These are phyloP conservation scores for Mucor plumbeus DNA, from an alignment of 371 early-diverging fungal species.

Conservation along the genomic window DNA sequence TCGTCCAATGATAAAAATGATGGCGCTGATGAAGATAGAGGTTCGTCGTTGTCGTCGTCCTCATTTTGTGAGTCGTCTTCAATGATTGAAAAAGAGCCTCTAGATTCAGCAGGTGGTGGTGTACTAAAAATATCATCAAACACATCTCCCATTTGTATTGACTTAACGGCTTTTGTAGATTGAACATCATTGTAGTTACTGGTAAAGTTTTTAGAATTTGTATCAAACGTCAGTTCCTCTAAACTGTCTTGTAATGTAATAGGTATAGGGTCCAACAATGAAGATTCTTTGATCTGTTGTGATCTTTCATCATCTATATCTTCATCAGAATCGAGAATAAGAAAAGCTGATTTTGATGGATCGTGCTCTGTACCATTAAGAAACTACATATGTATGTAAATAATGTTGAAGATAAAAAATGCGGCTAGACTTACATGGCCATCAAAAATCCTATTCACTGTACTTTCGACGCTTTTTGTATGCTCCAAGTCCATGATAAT, in stretches of 20 bases:
- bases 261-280: too few relatives aligned
- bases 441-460: slow-evolving; percentile 62
- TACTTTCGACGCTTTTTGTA: slow-evolving; percentile 51
- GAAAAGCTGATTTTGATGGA: slow-evolving; percentile 1
- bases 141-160: neutral
- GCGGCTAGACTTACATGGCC: slow-evolving; percentile 36
- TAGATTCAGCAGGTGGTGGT: neutral
- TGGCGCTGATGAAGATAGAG: neutral
- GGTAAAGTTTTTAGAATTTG: neutral
- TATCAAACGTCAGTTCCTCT: neutral
- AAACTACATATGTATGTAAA: neutral
- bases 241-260: slow-evolving; percentile 1
- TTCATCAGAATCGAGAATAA: slow-evolving; percentile 34
- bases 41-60: neutral
- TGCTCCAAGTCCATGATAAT: slow-evolving; percentile 50
- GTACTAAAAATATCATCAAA: neutral
- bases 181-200: neutral
- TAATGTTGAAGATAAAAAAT: neutral
- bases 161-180: neutral
- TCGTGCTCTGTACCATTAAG: slow-evolving; percentile 14
- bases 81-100: neutral
- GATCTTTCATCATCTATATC: slow-evolving; percentile 11
- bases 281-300: neutral
- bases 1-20: neutral
- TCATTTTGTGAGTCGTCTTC: neutral